These are phyloP conservation scores for Guyanaporus albipodus DNA, from an alignment of 768 basidiomycete genomes.

Conservation along the genomic window DNA sequence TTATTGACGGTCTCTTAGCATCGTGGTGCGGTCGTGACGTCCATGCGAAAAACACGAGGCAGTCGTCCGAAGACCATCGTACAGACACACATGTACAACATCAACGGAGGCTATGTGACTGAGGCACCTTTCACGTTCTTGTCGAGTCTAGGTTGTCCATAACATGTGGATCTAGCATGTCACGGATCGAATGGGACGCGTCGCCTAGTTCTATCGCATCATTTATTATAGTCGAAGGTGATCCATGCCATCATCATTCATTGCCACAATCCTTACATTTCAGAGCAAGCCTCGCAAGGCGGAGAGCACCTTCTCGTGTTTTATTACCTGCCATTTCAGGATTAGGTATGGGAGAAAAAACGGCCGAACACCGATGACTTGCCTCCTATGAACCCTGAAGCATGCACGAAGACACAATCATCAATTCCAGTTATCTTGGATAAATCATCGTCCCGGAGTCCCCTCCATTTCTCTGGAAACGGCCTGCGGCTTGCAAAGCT, in stretches of 20 bases:
- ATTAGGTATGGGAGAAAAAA: conserved; percentile 6
- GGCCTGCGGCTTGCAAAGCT: conserved; percentile 91
- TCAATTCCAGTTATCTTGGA: conserved; percentile 70
- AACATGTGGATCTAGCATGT: conserved; percentile 19
- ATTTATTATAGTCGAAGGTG: conserved; percentile 10
- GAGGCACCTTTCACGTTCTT: conserved; percentile 8
- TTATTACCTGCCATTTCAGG: conserved; percentile 60
- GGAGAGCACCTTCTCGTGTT: conserved; percentile 83
- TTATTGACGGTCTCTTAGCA: conserved; percentile 20
- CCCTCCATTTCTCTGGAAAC: conserved; percentile 91
- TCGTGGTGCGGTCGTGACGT: conserved; percentile 24
- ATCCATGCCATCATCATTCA: conserved; percentile 15
- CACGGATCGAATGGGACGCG: conserved; percentile 1
- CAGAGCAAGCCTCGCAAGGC: conserved; percentile 71
- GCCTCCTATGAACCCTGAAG: conserved; percentile 97
- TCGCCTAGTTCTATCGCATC: conserved; percentile 11
- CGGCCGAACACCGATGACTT: conserved; percentile 20
- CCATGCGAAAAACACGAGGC: conserved; percentile 35
- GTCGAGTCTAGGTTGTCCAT: conserved; percentile 3
- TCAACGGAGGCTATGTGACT: conserved; percentile 4
- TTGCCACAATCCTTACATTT: conserved; percentile 25
- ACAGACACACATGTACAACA: background rate
- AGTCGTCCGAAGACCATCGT: conserved; percentile 7
- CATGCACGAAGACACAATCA: conserved; percentile 90
- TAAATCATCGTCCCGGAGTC: conserved; percentile 80